Percentiles rank a stretch among this genome's conserved stretches.
Conservation (phyloP, 495 filamentous ascomycete genomes). For the Aspergillus coremiiformis region DNA sequence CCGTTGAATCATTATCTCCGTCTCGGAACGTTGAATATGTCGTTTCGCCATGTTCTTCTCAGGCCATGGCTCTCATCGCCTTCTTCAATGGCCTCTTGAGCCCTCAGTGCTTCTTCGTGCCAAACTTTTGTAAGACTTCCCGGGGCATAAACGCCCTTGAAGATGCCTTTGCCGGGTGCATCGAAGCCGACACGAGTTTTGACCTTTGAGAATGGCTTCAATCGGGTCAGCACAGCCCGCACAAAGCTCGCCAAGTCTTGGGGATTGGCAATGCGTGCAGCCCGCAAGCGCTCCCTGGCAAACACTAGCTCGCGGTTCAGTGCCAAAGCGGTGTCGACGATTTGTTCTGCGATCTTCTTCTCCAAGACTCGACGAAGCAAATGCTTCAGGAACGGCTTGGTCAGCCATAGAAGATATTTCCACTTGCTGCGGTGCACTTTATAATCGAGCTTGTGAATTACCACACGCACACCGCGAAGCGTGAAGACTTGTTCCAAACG, state of each 20-base stretch:
- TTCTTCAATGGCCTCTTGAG: constrained; percentile 53
- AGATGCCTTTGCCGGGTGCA: constrained; percentile 58
- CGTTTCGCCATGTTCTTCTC: constrained; percentile 63
- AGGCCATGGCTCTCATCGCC: constrained; percentile 43
- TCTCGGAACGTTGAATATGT: constrained; percentile 63
- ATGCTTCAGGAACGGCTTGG: constrained; percentile 78
- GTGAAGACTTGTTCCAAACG: constrained; percentile 72
- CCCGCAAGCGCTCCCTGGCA: constrained; percentile 77
- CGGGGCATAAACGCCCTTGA: constrained; percentile 78
- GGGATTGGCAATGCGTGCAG: constrained; percentile 75
- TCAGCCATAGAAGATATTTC: constrained; percentile 67
- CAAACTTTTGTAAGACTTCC: constrained; percentile 82
- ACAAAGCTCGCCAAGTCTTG: constrained; percentile 73
- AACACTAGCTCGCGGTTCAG: constrained; percentile 81
- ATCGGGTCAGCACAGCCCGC: constrained; percentile 66
- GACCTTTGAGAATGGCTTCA: constrained; percentile 62
- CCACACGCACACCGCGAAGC: constrained; percentile 64
- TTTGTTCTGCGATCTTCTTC: constrained; percentile 63
- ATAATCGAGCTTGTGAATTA: constrained; percentile 82
- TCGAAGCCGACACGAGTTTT: constrained; percentile 61
- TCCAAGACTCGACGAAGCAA: constrained; percentile 73
- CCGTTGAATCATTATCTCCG: neutral
- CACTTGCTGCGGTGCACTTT: constrained; percentile 67
- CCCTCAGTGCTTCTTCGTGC: constrained; percentile 67
- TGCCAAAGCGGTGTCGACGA: constrained; percentile 59